Evolutionary conservation across 2,329 filamentous ascomycete genomes (phyloP).

Genomic region (Blumeriella jaapii): DNA sequence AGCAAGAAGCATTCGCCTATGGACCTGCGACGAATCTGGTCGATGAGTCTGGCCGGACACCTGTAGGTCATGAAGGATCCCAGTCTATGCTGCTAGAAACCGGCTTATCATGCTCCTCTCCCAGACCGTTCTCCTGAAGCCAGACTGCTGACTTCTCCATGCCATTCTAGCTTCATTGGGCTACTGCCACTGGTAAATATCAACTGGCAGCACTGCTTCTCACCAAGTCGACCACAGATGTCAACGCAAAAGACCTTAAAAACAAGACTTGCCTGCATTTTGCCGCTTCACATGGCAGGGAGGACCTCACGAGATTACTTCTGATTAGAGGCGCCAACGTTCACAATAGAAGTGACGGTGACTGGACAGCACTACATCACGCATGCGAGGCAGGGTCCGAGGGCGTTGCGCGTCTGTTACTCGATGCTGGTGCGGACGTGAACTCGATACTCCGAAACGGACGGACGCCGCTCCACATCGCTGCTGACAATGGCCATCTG

Average conservation of each 20-base stretch:
- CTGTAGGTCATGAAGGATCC: no score
- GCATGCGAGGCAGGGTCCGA: conserved; percentile 17
- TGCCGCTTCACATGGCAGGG: conserved; percentile 14
- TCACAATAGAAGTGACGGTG: conserved; percentile 14
- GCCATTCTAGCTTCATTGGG: conserved; percentile 23
- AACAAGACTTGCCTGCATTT: conserved; percentile 20
- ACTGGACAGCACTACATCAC: conserved; percentile 20
- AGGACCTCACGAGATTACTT: conserved; percentile 20
- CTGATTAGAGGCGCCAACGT: conserved; percentile 14
- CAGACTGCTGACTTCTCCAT: no score
- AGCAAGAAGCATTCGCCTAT: conserved; percentile 15
- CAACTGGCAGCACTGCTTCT: conserved; percentile 17
- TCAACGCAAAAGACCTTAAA: conserved; percentile 16
- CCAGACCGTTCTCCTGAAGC: no score
- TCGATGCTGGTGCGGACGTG: conserved; percentile 16
- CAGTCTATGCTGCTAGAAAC: no score
- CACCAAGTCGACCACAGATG: conserved; percentile 12
- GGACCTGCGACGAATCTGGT: conserved; percentile 16
- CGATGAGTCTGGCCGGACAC: no score
- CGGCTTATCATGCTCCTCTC: no score
- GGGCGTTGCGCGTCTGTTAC: conserved; percentile 16
- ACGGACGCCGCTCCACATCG: conserved; percentile 18
- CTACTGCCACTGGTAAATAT: conserved; percentile 20
- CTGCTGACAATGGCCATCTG: conserved; percentile 18
- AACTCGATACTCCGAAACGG: conserved; percentile 22